Conservation (phyloP, 2,329 filamentous ascomycete species). For the Thermothelomyces thermophilus region DNA sequence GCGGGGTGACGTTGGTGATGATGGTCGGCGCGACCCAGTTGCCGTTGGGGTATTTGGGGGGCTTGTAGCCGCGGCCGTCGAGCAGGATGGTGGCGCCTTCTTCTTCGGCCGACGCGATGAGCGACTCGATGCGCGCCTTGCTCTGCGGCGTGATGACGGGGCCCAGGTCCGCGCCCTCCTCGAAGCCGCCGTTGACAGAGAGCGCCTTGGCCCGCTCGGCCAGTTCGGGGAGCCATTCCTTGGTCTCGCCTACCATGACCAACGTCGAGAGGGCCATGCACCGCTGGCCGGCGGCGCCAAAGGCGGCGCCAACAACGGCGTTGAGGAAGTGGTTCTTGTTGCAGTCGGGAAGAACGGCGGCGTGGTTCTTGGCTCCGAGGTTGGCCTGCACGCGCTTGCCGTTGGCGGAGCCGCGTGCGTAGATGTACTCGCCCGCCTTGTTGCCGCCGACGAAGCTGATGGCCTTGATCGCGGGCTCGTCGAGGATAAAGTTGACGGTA, state of each 20-base stretch:
- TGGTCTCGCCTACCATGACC: slow-evolving; percentile 78
- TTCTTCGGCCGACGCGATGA: slow-evolving; percentile 70
- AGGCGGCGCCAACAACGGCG: slow-evolving; percentile 75
- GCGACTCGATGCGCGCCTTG: slow-evolving; percentile 67
- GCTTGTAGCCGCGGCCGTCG: slow-evolving; percentile 69
- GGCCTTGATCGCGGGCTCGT: slow-evolving; percentile 79
- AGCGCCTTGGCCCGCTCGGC: slow-evolving; percentile 68
- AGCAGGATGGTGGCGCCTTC: slow-evolving; percentile 79
- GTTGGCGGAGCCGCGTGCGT: slow-evolving; percentile 67
- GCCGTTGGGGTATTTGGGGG: slow-evolving; percentile 73
- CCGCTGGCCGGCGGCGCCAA: slow-evolving; percentile 76
- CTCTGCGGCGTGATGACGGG: slow-evolving; percentile 76
- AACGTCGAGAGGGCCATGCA: slow-evolving; percentile 83
- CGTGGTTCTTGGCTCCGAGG: slow-evolving; percentile 83
- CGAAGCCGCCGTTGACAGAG: slow-evolving; percentile 73
- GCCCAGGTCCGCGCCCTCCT: slow-evolving; percentile 70
- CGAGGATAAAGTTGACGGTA: slow-evolving; percentile 80
- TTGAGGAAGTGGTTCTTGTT: slow-evolving; percentile 89
- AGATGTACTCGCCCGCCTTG: slow-evolving; percentile 86
- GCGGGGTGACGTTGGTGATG: slow-evolving; percentile 70
- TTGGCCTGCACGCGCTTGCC: slow-evolving; percentile 87
- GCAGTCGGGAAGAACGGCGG: slow-evolving; percentile 74
- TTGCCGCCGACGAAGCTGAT: slow-evolving; percentile 82
- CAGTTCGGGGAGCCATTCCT: slow-evolving; percentile 73
- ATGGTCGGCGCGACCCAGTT: slow-evolving; percentile 83